A percentile compares a stretch with the other conserved stretches of the same genome.
phyloP scores from a whole-genome alignment of 257 asterid genomes.

The Nicotiana knightiana region DNA sequence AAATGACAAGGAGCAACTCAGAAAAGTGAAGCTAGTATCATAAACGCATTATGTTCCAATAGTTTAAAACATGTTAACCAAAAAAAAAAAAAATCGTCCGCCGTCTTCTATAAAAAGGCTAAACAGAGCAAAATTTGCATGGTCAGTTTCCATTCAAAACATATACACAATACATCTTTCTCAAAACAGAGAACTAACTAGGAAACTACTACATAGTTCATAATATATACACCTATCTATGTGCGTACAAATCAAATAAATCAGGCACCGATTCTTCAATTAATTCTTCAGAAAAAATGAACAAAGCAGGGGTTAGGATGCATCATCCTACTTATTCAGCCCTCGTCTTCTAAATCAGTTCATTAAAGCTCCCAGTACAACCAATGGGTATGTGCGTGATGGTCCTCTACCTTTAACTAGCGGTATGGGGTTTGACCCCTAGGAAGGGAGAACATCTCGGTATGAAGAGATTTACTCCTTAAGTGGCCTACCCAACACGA shows the following conservation, averaged over 20 bases:
- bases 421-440: background rate
- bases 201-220: background rate
- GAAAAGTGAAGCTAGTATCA: background rate
- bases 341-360: background rate
- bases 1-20: background rate
- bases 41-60: background rate
- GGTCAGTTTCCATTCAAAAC: background rate
- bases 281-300: background rate
- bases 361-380: background rate
- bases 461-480: background rate
- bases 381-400: background rate
- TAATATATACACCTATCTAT: background rate
- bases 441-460: background rate
- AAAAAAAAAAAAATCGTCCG: background rate
- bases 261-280: background rate
- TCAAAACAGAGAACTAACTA: background rate
- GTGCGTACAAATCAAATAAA: background rate
- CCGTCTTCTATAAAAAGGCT: background rate
- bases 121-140: background rate
- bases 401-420: background rate
- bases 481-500: background rate
- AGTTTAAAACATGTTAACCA: background rate
- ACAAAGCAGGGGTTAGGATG: background rate
- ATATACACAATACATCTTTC: background rate
- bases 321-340: background rate